Evolutionary conservation across 2,329 filamentous ascomycete genomes (phyloP), one percentile per base, ranked within the genome.

Genomic region (Ambrosiella beaveri): DNA sequence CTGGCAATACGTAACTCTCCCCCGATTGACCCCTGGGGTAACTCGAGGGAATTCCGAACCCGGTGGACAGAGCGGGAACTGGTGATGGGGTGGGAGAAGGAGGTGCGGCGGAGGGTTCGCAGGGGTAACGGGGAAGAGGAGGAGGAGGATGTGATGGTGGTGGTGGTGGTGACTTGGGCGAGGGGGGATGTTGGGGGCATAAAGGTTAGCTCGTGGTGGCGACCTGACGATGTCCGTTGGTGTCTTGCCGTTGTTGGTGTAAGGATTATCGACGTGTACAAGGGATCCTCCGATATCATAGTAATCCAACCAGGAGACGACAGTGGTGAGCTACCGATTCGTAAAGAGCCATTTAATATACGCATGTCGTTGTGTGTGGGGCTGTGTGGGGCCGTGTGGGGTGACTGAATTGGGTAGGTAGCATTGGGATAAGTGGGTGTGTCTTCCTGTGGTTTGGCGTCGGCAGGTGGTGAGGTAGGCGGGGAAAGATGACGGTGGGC

Each of bases 181-280:
- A 98, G 74, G 12, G 93, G 93, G 65, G 90, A 97, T 1, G 93
- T 97, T 0, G 93, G 91, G 1, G 87, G 81, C 69, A 91, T 85
- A 62, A 95, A 85, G 39, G 39, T 41, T 12, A 41, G 2, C 39
- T 41, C 39, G n/a, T 41, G 7, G 2, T 12, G n/a, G n/a, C 11
- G 39, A 2, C 39, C 39, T n/a, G 39, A 41, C 39, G n/a, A 41
- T n/a, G n/a, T 41, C n/a, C 39, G 11, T n/a, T 6, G 39, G n/a
- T 41, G 27, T 27, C 27, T 27, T 27, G 27, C 27, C 3, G 27
- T 27, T 27, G 5, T 27, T 4, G 27, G 3, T 27, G 27, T 27
- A 27, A 27, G 27, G 27, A 27, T 27, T 27, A 4, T 27, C 5
- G 27, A 27, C 27, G 27, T 27, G 3, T 27, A 27, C 27, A 27